Conservation (phyloP, 495 filamentous ascomycete species). For the Copromyces sp. region DNA sequence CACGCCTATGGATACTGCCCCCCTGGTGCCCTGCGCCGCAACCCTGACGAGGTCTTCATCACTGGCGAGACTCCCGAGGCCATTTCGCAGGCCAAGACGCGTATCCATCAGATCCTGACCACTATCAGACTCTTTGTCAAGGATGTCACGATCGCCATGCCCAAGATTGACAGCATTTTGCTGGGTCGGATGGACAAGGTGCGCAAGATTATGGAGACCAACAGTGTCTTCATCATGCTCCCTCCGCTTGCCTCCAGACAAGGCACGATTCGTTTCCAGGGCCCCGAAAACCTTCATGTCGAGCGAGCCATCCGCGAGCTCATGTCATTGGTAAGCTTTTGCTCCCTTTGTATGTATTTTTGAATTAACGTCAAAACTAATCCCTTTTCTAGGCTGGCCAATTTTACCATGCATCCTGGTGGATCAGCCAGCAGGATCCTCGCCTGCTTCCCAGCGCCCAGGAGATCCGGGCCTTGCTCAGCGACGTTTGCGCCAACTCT, state of each 20-base stretch:
- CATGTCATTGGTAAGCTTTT: conserved; percentile 68
- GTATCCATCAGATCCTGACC: conserved; percentile 68
- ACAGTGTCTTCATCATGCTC: conserved; percentile 87
- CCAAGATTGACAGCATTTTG: conserved; percentile 89
- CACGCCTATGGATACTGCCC: conserved; percentile 82
- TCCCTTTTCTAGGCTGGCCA: conserved; percentile 60
- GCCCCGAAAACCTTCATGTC: conserved; percentile 80
- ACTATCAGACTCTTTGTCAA: conserved; percentile 81
- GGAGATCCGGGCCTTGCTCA: conserved; percentile 81
- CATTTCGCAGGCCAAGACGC: conserved; percentile 78
- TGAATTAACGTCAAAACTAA: conserved; percentile 19
- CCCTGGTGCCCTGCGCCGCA: conserved; percentile 62
- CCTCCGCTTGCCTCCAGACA: conserved; percentile 74
- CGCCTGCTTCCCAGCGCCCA: conserved; percentile 58
- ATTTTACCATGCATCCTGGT: conserved; percentile 97
- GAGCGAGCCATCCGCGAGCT: conserved; percentile 90
- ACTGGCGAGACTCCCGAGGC: conserved; percentile 73
- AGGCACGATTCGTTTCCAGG: conserved; percentile 76
- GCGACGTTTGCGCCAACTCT: conserved; percentile 92
- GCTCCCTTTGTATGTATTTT: not conserved
- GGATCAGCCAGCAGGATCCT: conserved; percentile 71
- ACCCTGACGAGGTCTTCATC: conserved; percentile 85
- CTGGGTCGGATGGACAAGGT: conserved; percentile 90
- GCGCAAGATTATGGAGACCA: conserved; percentile 92
- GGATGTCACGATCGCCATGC: conserved; percentile 70